A percentile compares a stretch with the other conserved stretches of the same genome.
Conservation (phyloP, 768 basidiomycete genomes). For the Favolaschia claudopus region DNA sequence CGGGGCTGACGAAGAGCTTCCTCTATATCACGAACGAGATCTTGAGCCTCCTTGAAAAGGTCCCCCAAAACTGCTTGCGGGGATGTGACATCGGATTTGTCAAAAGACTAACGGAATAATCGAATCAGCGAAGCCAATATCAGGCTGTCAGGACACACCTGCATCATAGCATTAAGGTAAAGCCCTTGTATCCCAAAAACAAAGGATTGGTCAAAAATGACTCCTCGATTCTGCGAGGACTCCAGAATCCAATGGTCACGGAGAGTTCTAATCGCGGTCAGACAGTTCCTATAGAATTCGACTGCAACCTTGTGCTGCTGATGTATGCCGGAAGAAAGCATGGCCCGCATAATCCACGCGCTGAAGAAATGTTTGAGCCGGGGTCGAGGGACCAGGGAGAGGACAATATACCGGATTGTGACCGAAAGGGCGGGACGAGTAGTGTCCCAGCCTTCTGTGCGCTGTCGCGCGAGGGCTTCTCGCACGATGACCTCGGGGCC, state of each 20-base stretch:
- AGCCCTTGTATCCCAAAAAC: constrained; percentile 21
- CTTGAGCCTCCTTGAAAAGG: constrained; percentile 19
- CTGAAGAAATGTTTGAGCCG: too few relatives aligned
- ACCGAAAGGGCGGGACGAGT: constrained; percentile 23
- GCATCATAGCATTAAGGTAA: constrained; percentile 24
- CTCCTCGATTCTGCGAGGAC: constrained; percentile 5
- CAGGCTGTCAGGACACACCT: constrained; percentile 13
- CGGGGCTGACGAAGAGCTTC: constrained; percentile 7
- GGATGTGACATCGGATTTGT: background rate
- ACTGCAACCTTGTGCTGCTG: constrained; percentile 5
- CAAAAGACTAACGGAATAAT: constrained; percentile 3
- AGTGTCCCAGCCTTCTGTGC: constrained; percentile 21
- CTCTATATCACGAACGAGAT: constrained; percentile 18
- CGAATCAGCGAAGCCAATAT: background rate
- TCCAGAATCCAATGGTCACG: constrained; percentile 16
- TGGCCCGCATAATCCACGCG: constrained; percentile 28
- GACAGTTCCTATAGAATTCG: constrained; percentile 11
- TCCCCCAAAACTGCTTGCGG: background rate
- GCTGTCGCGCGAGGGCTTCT: constrained; percentile 24
- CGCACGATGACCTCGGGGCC: constrained; percentile 23
- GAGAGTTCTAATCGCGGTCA: constrained; percentile 19
- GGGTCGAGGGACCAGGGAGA: background rate
- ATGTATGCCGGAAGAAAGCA: background rate
- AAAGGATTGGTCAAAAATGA: constrained; percentile 25
- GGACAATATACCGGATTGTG: constrained; percentile 27